Percentiles rank a stretch among this genome's conserved stretches.
phyloP scores from a whole-genome alignment of 805 yeast species.

The Wickerhamiella qilinensis region DNA sequence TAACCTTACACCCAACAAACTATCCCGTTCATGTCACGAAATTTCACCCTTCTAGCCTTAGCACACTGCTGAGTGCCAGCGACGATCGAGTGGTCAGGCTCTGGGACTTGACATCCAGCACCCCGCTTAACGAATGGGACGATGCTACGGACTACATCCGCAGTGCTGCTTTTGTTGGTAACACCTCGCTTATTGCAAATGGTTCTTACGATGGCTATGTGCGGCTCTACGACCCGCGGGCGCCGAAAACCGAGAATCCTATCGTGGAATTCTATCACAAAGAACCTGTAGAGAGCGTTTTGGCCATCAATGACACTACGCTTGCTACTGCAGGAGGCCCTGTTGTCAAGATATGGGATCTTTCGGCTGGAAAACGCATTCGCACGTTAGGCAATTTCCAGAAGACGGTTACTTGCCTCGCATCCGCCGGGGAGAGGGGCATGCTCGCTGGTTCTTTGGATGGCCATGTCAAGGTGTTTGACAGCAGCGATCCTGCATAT shows the following conservation, averaged over 20 bases:
- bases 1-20: constrained; percentile 65
- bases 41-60: constrained; percentile 64
- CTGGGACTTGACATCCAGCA: constrained; percentile 73
- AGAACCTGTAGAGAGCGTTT: constrained; percentile 72
- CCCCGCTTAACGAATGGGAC: constrained; percentile 54
- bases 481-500: constrained; percentile 47
- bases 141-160: constrained; percentile 76
- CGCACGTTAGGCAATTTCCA: constrained; percentile 74
- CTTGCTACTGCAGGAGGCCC: constrained; percentile 76
- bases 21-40: constrained; percentile 90
- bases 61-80: constrained; percentile 70
- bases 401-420: constrained; percentile 79
- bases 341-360: constrained; percentile 78
- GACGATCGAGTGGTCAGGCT: constrained; percentile 79
- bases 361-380: constrained; percentile 56
- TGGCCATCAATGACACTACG: constrained; percentile 60
- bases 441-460: constrained; percentile 87
- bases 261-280: constrained; percentile 53
- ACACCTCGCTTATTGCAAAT: constrained; percentile 64
- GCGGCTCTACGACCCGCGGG: constrained; percentile 71
- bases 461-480: constrained; percentile 94
- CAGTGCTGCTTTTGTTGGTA: constrained; percentile 60
- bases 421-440: constrained; percentile 59
- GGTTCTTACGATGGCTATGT: constrained; percentile 89
- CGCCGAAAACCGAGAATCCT: constrained; percentile 29